Evolutionary conservation across 164 flowering plant species (phyloP), one percentile per base, ranked within the genome.

Genomic region (Stephania cephalantha): DNA sequence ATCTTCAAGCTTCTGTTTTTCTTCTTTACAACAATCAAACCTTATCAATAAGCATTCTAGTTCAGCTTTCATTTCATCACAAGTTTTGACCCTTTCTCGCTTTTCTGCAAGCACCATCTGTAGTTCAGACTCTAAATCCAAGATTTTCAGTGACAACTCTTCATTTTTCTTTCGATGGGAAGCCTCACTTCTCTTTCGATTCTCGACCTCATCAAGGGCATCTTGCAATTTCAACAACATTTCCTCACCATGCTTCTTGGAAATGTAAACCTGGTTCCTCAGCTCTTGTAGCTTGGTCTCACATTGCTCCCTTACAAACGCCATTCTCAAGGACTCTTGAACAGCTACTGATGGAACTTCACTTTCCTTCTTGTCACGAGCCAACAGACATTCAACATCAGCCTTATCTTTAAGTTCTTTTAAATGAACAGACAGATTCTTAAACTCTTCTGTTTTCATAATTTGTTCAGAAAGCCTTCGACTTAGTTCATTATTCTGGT

Each of bases 1-100:
- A 72, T 80, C 79, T 84, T 89, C 95, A 70, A 96, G 88, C 79
- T 86, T 86, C 76, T 86, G 85, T 73, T 92, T 94, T 82, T 96
- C 99, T 82, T 94, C 97, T 84, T 87, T 94, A 71, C 98, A 92
- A 81, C 97, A 93, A 65, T 93, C 96, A 13, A 95, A 92, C 83
- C 90, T 90, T 76, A 95, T 84, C 46, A 85, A 73, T 30, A 94
- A 87, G 82, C 98, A 93, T 50, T 93, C 99, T 73, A 92, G 74
- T 81, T 93, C 98, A 73, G 97, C 94, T 85, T 90, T 90, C 85
- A 89, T 79, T 65, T 83, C 73, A 71, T 95, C 97, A 84, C 82
- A 87, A 69, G 85, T 87, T 17, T 83, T 89, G 46, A 75, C 75
- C 72, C 79, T 89, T 78, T 95, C 98, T 74, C 93, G 89, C 81